These are phyloP conservation scores for Trebouxia sp. DNA, from an alignment of 139 green algal species.

Conservation along the genomic window DNA sequence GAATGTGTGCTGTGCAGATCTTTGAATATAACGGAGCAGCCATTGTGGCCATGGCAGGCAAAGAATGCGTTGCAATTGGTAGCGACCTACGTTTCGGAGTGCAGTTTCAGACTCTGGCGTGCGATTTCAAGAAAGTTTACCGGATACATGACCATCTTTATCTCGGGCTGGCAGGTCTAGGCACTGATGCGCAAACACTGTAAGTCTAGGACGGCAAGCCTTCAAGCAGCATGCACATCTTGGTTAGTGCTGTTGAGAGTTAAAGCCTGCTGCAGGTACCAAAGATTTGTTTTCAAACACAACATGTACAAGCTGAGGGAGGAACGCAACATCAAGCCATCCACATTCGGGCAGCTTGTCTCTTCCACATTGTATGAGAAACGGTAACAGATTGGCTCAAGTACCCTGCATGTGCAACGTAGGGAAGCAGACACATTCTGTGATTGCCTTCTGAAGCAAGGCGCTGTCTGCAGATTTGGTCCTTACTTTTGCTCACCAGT, in stretches of 20 bases:
- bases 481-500: conserved; percentile 96
- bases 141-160: conserved; percentile 94
- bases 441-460: neutral
- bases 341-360: conserved; percentile 91
- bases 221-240: neutral
- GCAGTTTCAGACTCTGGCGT: conserved; percentile 95
- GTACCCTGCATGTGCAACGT: neutral
- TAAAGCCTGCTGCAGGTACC: conserved; percentile 9
- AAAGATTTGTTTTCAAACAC: conserved; percentile 87
- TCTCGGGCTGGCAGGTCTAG: conserved; percentile 89
- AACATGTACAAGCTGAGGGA: conserved; percentile 98
- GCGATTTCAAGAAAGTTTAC: conserved; percentile 93
- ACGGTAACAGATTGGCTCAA: conserved; percentile 39
- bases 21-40: conserved; percentile 96
- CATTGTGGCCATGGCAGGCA: conserved; percentile 86
- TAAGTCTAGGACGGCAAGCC: conserved; percentile 49
- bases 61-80: conserved; percentile 97
- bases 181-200: conserved; percentile 93
- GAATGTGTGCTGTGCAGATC: conserved; percentile 52
- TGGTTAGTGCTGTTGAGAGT: neutral
- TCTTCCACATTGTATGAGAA: conserved; percentile 95
- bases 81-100: conserved; percentile 96
- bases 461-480: conserved; percentile 66
- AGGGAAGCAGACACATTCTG: neutral
- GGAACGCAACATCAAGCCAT: conserved; percentile 94